Conservation (phyloP, 2,329 filamentous ascomycete species). For the Alternaria brassicicola region DNA sequence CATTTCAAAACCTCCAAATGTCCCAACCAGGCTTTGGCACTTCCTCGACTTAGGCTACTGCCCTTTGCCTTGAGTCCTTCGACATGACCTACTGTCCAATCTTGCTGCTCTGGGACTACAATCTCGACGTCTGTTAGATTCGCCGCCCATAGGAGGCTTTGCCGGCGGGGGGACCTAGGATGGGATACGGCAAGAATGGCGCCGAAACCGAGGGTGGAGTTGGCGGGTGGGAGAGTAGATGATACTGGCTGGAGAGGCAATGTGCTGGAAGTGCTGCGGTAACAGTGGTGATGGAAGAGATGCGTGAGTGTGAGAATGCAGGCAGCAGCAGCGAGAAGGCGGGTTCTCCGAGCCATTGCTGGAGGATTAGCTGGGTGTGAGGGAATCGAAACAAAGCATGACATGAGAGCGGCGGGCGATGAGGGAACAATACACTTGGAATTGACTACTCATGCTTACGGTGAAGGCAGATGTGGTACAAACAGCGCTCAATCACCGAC, state of each 20-base stretch:
- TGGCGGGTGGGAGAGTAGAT: conserved; percentile 8
- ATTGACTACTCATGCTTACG: not conserved
- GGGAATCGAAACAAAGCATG: not conserved
- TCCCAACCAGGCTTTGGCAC: conserved; percentile 50
- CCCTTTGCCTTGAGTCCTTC: conserved; percentile 31
- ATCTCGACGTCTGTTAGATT: conserved; percentile 49
- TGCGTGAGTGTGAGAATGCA: not conserved
- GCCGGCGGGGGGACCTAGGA: conserved; percentile 41
- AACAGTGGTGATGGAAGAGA: not conserved
- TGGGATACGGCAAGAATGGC: conserved; percentile 49
- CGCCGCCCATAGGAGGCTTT: conserved; percentile 46
- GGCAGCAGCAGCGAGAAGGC: not conserved
- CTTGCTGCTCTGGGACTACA: conserved; percentile 47
- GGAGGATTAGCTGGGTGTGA: too few species aligned
- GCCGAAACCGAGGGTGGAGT: conserved; percentile 39
- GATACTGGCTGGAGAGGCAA: not conserved
- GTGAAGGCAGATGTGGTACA: not conserved
- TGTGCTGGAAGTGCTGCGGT: not conserved
- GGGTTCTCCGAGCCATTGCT: not conserved
- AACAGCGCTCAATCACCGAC: not conserved
- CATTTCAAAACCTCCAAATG: conserved; percentile 48
- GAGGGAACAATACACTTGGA: not conserved
- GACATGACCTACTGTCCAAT: conserved; percentile 47
- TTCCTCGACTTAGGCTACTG: conserved; percentile 44
- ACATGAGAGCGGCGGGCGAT: not conserved